phyloP scores from a whole-genome alignment of 148 eudicot genomes.

The Oxyria digyna region DNA sequence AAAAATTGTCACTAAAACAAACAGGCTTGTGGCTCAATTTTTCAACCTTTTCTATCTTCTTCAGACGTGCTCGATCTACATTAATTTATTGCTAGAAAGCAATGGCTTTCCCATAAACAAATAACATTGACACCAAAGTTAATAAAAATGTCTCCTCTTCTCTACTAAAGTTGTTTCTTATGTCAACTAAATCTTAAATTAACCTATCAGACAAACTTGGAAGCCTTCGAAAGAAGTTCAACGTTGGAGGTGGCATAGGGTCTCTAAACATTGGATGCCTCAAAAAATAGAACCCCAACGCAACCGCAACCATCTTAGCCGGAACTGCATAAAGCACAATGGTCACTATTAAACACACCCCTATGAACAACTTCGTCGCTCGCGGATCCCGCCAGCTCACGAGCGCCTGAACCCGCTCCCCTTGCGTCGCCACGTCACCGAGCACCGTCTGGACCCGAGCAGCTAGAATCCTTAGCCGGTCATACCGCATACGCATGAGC shows the following conservation, averaged over 20 bases:
- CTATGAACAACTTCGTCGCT: constrained; percentile 83
- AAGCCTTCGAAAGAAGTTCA: constrained; percentile 83
- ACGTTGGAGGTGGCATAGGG: constrained; percentile 86
- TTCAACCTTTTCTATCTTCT: background rate
- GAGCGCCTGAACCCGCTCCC: constrained; percentile 83
- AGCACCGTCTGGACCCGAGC: constrained; percentile 83
- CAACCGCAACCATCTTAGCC: constrained; percentile 96
- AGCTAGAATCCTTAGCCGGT: constrained; percentile 64
- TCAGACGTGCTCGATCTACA: background rate
- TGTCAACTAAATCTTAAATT: constrained; percentile 21
- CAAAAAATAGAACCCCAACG: constrained; percentile 86
- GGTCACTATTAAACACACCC: constrained; percentile 56
- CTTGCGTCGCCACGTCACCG: constrained; percentile 90
- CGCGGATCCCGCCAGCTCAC: constrained; percentile 98
- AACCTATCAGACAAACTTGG: constrained; percentile 91
- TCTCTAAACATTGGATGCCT: constrained; percentile 99
- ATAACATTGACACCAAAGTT: background rate
- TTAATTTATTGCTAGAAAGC: background rate
- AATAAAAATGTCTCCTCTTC: background rate
- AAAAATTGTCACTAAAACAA: background rate
- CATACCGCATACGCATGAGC: constrained; percentile 49
- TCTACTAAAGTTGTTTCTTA: background rate
- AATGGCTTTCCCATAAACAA: background rate
- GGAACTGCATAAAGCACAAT: constrained; percentile 71
- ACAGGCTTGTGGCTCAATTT: background rate